Evolutionary conservation across 2,329 filamentous ascomycete species (phyloP).

Genomic region (Corynespora cassiicola): DNA sequence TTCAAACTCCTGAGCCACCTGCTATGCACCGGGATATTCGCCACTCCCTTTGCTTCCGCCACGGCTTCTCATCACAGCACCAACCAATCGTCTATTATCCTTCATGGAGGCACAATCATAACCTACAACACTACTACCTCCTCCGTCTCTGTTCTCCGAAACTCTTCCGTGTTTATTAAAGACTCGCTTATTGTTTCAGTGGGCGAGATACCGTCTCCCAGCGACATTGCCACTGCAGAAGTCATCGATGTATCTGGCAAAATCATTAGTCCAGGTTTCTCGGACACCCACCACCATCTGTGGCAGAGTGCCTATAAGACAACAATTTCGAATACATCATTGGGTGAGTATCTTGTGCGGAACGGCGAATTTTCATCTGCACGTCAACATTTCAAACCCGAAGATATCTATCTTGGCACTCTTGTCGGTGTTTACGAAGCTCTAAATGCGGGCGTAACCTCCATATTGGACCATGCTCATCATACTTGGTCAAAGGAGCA

Average conservation of each 20-base stretch:
- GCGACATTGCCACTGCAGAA: too few species aligned
- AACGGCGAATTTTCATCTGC: conserved; percentile 10
- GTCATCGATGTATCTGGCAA: conserved; percentile 54
- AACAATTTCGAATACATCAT: conserved; percentile 58
- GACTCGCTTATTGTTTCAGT: too few species aligned
- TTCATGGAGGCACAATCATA: too few species aligned
- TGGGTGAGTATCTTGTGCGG: conserved; percentile 9
- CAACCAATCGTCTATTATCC: too few species aligned
- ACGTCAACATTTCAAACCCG: conserved; percentile 7
- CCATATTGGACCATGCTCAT: conserved; percentile 48
- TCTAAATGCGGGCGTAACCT: conserved; percentile 59
- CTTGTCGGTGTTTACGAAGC: conserved; percentile 53
- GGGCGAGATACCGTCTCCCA: too few species aligned
- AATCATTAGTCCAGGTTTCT: conserved; percentile 63
- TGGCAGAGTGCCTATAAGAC: conserved; percentile 64
- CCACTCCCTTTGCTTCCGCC: too few species aligned
- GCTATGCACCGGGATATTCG: too few species aligned
- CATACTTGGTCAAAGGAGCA: conserved; percentile 52
- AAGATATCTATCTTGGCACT: conserved; percentile 16
- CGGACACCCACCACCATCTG: conserved; percentile 59
- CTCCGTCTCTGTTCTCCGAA: too few species aligned
- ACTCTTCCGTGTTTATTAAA: too few species aligned
- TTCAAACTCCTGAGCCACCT: too few species aligned
- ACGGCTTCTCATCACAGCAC: too few species aligned
- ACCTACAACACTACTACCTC: too few species aligned